Evolutionary conservation across 345 rosid genomes (phyloP).

Genomic region (Dovyalis caffra): DNA sequence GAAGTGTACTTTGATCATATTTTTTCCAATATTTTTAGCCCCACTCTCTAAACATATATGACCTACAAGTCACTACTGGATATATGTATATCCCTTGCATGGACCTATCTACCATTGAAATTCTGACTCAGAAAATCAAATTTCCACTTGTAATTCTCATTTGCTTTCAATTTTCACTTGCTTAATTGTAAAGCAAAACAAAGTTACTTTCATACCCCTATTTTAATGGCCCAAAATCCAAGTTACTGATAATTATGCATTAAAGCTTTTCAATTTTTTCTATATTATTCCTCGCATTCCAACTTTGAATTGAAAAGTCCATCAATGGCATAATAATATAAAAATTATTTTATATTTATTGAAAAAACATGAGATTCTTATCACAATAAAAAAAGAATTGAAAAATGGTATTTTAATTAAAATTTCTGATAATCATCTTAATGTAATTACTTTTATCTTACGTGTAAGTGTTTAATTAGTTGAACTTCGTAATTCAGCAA

Average conservation of each 20-base stretch:
- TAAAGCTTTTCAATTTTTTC: too few species aligned
- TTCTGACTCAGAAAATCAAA: constrained; percentile 30
- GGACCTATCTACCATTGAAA: constrained; percentile 28
- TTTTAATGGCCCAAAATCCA: neutral
- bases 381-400: too few species aligned
- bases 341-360: too few species aligned
- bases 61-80: constrained; percentile 6
- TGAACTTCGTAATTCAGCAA: too few species aligned
- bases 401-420: too few species aligned
- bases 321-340: too few species aligned
- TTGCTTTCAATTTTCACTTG: constrained; percentile 13
- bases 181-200: constrained; percentile 32
- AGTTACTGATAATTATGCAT: neutral
- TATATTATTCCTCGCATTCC: too few species aligned
- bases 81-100: constrained; percentile 7
- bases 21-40: neutral
- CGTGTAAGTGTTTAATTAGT: too few species aligned
- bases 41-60: neutral
- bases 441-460: too few species aligned
- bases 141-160: constrained; percentile 16
- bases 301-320: too few species aligned
- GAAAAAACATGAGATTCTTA: too few species aligned
- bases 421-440: too few species aligned
- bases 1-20: neutral
- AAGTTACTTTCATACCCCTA: constrained; percentile 14